These are phyloP conservation scores for Botrytis elliptica DNA, from an alignment of 2,329 filamentous ascomycete genomes.

Conservation along the genomic window DNA sequence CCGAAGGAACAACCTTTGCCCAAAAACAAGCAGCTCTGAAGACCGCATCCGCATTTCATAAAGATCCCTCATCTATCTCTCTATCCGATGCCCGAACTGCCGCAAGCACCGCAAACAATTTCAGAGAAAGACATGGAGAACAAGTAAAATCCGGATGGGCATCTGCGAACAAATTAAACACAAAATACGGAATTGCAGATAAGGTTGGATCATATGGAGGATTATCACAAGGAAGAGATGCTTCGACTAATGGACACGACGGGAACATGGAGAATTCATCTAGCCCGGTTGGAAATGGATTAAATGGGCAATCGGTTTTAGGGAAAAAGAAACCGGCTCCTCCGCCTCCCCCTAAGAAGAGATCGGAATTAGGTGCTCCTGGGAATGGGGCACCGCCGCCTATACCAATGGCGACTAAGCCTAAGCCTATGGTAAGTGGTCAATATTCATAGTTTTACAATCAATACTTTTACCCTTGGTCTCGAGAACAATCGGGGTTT, in stretches of 20 bases:
- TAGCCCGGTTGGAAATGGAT: neutral
- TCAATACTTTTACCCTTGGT: neutral
- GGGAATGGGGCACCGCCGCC: constrained; percentile 30
- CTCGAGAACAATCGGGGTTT: neutral
- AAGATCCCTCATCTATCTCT: constrained; percentile 52
- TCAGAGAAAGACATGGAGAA: constrained; percentile 59
- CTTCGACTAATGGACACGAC: constrained; percentile 22
- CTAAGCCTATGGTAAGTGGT: constrained; percentile 38
- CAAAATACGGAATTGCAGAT: constrained; percentile 38
- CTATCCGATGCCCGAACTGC: constrained; percentile 50
- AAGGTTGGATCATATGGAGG: constrained; percentile 34
- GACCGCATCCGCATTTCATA: constrained; percentile 50
- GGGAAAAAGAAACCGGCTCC: constrained; percentile 41
- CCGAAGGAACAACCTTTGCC: constrained; percentile 50
- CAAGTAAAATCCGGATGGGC: constrained; percentile 55
- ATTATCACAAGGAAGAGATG: constrained; percentile 12
- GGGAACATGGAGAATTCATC: constrained; percentile 25
- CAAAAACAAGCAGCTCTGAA: constrained; percentile 55
- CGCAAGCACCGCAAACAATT: constrained; percentile 55
- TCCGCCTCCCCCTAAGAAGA: constrained; percentile 38
- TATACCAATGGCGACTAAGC: constrained; percentile 38
- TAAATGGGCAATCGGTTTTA: constrained; percentile 5
- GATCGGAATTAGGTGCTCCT: constrained; percentile 24
- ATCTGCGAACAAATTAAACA: constrained; percentile 39
- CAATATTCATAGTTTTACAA: constrained; percentile 25